Evolutionary conservation across 345 rosid genomes (phyloP).

Genomic region (Gossypium sturtianum): DNA sequence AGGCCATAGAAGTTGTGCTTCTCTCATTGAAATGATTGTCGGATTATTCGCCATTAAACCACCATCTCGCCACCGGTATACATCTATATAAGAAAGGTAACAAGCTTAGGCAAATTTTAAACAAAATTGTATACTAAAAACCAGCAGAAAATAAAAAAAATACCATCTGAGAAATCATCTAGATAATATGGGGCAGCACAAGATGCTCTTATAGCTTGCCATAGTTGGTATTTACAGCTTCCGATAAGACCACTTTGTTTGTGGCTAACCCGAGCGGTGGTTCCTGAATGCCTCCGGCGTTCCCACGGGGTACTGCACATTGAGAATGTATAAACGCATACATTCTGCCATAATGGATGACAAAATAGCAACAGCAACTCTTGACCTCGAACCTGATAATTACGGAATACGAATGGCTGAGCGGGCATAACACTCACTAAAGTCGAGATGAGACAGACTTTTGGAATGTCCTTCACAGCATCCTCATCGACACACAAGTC

Average conservation of each 20-base stretch:
- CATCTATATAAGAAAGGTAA: conserved; percentile 34
- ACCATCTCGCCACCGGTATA: conserved; percentile 97
- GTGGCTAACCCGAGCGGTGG: conserved; percentile 65
- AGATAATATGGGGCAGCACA: conserved; percentile 99
- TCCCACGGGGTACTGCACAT: conserved; percentile 77
- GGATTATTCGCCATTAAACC: conserved; percentile 98
- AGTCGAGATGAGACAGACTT: conserved; percentile 89
- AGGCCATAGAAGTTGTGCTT: conserved; percentile 99
- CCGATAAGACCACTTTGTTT: conserved; percentile 86
- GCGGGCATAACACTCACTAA: conserved; percentile 92
- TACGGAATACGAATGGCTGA: conserved; percentile 90
- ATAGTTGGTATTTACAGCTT: conserved; percentile 85
- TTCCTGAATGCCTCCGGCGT: conserved; percentile 80
- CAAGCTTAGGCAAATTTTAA: no score
- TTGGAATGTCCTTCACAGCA: conserved; percentile 81
- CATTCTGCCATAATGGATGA: not conserved
- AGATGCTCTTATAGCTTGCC: conserved; percentile 99
- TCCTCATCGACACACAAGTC: conserved; percentile 98
- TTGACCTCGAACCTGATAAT: conserved; percentile 71
- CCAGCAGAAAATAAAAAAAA: not conserved
- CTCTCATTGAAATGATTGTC: conserved; percentile 81
- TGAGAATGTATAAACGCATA: conserved; percentile 11
- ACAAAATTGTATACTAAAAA: no score
- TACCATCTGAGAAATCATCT: conserved; percentile 95
- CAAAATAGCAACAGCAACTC: not conserved